Conservation (phyloP, 352 stramenopile species). For the Pythium phragmiticola region DNA sequence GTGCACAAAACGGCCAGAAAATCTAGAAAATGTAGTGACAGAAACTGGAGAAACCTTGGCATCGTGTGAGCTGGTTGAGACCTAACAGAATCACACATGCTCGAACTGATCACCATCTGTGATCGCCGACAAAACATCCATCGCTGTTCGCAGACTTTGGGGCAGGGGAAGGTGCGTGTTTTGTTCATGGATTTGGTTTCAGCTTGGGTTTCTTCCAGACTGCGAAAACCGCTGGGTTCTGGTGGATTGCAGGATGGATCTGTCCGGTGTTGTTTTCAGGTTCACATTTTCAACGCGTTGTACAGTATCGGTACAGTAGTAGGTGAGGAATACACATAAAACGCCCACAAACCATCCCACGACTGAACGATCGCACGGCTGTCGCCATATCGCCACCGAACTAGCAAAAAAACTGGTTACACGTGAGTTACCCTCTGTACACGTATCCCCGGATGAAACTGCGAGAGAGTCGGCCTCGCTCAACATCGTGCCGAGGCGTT, state of each 20-base stretch:
- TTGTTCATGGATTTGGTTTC: too few species aligned
- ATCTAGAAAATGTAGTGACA: slow-evolving; percentile 1
- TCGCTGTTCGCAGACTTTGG: too few species aligned
- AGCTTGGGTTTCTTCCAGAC: too few species aligned
- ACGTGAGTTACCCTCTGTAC: neutral
- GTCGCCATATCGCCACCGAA: slow-evolving; percentile 4
- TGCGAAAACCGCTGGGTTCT: neutral
- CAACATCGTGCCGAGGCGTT: neutral
- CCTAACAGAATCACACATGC: too few species aligned
- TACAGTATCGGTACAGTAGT: neutral
- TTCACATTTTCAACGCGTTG: slow-evolving; percentile 1
- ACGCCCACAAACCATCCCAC: neutral
- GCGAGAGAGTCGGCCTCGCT: neutral
- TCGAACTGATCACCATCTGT: neutral
- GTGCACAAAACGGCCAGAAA: slow-evolving; percentile 9
- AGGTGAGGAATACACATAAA: neutral
- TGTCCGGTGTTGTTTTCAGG: neutral
- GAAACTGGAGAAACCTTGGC: neutral
- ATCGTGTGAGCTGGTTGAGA: neutral
- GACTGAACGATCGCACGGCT: slow-evolving; percentile 6
- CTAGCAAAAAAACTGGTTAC: slow-evolving; percentile 6
- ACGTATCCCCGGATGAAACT: slow-evolving; percentile 1
- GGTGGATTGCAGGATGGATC: neutral
- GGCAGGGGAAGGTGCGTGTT: too few species aligned
- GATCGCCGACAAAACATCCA: too few species aligned